Conservation (phyloP, 23 red algal genomes). For the Gracilaria gracilis region DNA sequence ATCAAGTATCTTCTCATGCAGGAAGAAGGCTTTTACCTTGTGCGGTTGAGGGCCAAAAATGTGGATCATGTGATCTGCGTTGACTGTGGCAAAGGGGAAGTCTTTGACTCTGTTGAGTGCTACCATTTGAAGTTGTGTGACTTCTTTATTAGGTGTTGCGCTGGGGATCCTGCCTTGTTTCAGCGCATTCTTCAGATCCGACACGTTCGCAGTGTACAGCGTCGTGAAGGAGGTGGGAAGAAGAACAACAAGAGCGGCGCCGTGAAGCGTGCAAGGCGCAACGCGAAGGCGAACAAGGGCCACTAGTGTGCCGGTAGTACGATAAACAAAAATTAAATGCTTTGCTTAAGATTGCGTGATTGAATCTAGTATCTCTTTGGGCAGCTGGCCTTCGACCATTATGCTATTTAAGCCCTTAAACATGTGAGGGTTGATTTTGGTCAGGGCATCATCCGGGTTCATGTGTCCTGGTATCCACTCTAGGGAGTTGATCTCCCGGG, state of each 20-base stretch:
- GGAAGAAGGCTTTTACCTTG: neutral
- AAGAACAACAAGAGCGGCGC: too few species aligned
- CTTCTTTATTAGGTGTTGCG: neutral
- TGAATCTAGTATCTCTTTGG: neutral
- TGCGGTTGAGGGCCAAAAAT: neutral
- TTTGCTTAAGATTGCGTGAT: neutral
- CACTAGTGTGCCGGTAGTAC: too few species aligned
- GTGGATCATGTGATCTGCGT: neutral
- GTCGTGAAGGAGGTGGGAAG: too few species aligned
- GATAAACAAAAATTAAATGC: too few species aligned
- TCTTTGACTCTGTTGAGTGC: neutral
- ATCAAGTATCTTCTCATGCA: neutral
- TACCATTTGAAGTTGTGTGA: neutral
- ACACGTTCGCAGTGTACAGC: too few species aligned
- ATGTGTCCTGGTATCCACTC: neutral
- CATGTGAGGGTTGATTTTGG: neutral
- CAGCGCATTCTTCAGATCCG: too few species aligned
- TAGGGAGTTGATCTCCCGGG: constrained; percentile 5
- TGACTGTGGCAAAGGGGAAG: neutral
- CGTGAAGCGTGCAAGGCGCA: neutral
- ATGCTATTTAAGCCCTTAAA: neutral
- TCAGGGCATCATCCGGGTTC: constrained; percentile 8
- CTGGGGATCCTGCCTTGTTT: neutral
- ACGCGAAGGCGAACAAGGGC: neutral
- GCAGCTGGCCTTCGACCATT: neutral